A percentile compares a stretch with the other conserved stretches of the same genome.
Evolutionary conservation across 2,329 filamentous ascomycete species (phyloP).

Genomic region (Aureobasidium sp.): DNA sequence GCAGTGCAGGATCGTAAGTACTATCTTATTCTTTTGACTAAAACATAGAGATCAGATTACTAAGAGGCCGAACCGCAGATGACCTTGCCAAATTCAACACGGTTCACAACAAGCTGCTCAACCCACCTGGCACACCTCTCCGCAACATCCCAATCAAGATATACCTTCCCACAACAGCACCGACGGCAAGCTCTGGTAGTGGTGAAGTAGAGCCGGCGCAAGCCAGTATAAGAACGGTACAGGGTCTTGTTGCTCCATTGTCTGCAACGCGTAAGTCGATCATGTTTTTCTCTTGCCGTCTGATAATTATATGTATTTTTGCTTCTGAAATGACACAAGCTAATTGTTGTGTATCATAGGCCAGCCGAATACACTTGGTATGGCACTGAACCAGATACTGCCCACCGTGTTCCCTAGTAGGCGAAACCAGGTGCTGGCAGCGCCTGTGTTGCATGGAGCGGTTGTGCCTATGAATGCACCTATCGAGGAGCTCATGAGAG

Average conservation of each 20-base stretch:
- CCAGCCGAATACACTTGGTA: conserved; percentile 64
- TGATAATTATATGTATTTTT: too few relatives aligned
- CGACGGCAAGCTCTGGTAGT: conserved; percentile 29
- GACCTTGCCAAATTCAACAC: conserved; percentile 65
- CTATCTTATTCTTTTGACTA: too few relatives aligned
- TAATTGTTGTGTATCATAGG: conserved; percentile 23
- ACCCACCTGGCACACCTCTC: conserved; percentile 62
- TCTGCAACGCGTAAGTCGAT: conserved; percentile 31
- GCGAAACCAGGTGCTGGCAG: conserved; percentile 74
- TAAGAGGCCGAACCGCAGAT: conserved; percentile 41
- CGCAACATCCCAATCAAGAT: conserved; percentile 81
- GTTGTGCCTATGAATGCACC: conserved; percentile 72
- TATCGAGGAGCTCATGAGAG: conserved; percentile 74
- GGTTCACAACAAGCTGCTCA: conserved; percentile 70
- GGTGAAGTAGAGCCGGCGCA: conserved; percentile 29
- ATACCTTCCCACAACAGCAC: conserved; percentile 60
- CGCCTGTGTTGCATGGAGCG: conserved; percentile 78
- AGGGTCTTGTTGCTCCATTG: conserved; percentile 60
- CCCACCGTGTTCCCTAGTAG: conserved; percentile 82
- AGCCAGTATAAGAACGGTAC: conserved; percentile 50
- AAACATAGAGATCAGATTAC: background rate
- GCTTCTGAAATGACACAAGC: background rate
- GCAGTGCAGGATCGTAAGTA: conserved; percentile 63
- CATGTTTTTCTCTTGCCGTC: background rate
- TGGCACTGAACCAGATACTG: conserved; percentile 66